Conservation (phyloP, 2,329 filamentous ascomycete genomes). For the Helicocarpus griseus region DNA sequence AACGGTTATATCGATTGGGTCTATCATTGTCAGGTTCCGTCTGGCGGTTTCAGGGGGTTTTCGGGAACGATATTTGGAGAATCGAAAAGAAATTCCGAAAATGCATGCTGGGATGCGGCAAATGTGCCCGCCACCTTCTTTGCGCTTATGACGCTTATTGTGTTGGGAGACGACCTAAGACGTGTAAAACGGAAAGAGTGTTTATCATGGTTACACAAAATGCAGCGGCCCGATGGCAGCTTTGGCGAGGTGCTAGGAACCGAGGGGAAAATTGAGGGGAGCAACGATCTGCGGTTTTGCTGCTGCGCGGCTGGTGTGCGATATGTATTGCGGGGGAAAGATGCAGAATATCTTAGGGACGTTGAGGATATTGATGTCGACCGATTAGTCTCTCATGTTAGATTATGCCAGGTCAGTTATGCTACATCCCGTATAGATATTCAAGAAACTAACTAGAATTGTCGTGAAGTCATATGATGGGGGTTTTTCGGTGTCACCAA, state of each 20-base stretch:
- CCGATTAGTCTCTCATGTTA: slow-evolving; percentile 59
- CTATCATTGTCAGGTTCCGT: slow-evolving; percentile 72
- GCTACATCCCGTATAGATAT: slow-evolving; percentile 12
- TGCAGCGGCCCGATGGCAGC: slow-evolving; percentile 79
- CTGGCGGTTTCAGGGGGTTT: slow-evolving; percentile 81
- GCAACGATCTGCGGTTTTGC: slow-evolving; percentile 76
- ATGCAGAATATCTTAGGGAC: slow-evolving; percentile 44
- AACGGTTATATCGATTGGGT: slow-evolving; percentile 62
- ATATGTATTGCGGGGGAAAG: slow-evolving; percentile 64
- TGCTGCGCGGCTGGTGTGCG: slow-evolving; percentile 74
- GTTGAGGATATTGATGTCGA: slow-evolving; percentile 67
- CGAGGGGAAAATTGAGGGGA: slow-evolving; percentile 57
- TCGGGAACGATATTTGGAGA: slow-evolving; percentile 54
- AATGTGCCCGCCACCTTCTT: slow-evolving; percentile 87
- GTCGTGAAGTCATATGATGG: slow-evolving; percentile 64
- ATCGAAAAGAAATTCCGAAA: slow-evolving; percentile 39
- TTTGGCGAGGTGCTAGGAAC: slow-evolving; percentile 74
- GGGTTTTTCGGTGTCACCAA: slow-evolving; percentile 67
- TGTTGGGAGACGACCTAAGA: slow-evolving; percentile 53
- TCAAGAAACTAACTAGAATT: slow-evolving; percentile 19
- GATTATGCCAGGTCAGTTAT: slow-evolving; percentile 47
- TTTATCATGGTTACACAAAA: slow-evolving; percentile 59
- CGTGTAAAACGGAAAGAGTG: slow-evolving; percentile 59
- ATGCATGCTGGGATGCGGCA: slow-evolving; percentile 58
- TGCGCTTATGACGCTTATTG: slow-evolving; percentile 63